Percentiles rank a stretch among this genome's conserved stretches.
These are phyloP conservation scores for Blastomyces percursus DNA, from an alignment of 2,329 filamentous ascomycete genomes.

Conservation along the genomic window DNA sequence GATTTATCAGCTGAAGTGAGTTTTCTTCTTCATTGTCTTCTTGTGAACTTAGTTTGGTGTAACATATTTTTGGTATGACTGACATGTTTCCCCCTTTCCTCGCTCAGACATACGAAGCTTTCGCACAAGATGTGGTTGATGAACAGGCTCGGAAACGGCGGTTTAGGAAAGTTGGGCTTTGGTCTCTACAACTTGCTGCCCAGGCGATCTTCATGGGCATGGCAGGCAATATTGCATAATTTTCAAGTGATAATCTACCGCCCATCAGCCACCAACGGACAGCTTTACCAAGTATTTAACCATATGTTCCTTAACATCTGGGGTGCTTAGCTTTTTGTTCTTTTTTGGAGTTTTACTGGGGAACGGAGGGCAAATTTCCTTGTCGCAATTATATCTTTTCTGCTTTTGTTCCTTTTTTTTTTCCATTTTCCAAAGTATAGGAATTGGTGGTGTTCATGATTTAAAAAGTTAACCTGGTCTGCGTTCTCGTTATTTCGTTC, in stretches of 20 bases:
- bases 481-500: background rate
- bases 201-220: constrained; percentile 93
- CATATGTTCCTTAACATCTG: background rate
- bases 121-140: constrained; percentile 81
- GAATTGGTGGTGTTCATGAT: background rate
- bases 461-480: background rate
- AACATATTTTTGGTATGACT: background rate
- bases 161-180: constrained; percentile 92
- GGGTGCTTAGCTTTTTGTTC: background rate
- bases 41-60: constrained; percentile 6
- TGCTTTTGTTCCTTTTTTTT: background rate
- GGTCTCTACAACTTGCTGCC: constrained; percentile 83
- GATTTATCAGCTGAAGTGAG: constrained; percentile 72
- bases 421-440: background rate
- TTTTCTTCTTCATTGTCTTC: constrained; percentile 3
- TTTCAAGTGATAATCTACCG: background rate
- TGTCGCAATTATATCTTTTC: background rate
- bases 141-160: constrained; percentile 74
- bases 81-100: background rate
- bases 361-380: background rate
- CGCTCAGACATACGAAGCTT: constrained; percentile 70
- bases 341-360: background rate
- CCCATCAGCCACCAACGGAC: background rate
- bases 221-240: constrained; percentile 50
- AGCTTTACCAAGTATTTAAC: background rate